These are phyloP conservation scores for Kodamaea arcana DNA, from an alignment of 1,139 yeast species.

Conservation along the genomic window DNA sequence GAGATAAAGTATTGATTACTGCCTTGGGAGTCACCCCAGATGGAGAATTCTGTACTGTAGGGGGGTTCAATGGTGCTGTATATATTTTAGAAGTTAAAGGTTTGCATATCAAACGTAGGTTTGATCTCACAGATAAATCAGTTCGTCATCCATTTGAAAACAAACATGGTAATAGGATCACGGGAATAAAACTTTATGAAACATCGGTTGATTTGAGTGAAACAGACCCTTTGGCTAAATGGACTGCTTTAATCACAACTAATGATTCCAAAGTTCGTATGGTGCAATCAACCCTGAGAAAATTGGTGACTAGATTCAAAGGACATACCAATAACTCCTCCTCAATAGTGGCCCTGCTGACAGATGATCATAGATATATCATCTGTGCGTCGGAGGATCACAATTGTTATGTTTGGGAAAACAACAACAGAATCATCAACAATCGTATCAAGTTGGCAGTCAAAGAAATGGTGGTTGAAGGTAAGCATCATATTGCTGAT, in stretches of 20 bases:
- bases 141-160: constrained; percentile 25
- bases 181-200: constrained; percentile 36
- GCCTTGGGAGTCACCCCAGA: constrained; percentile 69
- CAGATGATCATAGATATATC: constrained; percentile 51
- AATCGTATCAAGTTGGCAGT: constrained; percentile 33
- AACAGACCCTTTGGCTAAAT: constrained; percentile 19
- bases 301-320: constrained; percentile 62
- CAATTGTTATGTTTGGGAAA: constrained; percentile 70
- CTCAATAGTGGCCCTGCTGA: constrained; percentile 63
- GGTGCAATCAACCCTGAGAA: constrained; percentile 52
- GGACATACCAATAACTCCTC: constrained; percentile 71
- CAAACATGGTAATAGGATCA: constrained; percentile 35
- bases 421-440: constrained; percentile 38
- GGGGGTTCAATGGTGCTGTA: constrained; percentile 78
- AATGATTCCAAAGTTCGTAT: constrained; percentile 78
- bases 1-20: constrained; percentile 62
- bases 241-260: constrained; percentile 56
- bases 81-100: constrained; percentile 64
- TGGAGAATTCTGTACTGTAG: constrained; percentile 64
- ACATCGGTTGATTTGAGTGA: constrained; percentile 7
- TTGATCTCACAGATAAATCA: constrained; percentile 44
- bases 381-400: constrained; percentile 66
- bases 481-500: constrained; percentile 33
- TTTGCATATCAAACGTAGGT: constrained; percentile 48
- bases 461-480: constrained; percentile 33